Base-by-base conservation (phyloP, 352 stramenopile species). In the Phytophthora citrophthora region DNA sequence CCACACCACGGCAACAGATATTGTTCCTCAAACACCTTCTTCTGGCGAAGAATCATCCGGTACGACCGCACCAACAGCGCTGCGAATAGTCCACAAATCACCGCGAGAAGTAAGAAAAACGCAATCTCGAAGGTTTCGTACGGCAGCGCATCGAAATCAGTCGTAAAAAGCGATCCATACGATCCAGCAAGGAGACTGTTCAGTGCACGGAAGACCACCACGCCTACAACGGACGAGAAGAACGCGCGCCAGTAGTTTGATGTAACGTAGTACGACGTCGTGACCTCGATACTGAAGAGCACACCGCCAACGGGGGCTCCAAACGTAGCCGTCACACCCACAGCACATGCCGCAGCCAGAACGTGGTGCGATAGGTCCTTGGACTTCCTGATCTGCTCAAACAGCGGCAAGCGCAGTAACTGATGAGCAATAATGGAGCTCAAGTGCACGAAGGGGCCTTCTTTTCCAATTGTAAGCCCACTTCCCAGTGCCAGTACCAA, bases 201-300 rank as follows among this genome's bases (percentile, higher is more conserved):
- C 43, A 96, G 79, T 32, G 72, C 72, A 38, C 87, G 86, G 55
- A 96, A 96, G 20, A 96, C 82, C 9, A 97, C 78, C 29, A 92
- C 88, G 18, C 86, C 84, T 11, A 91, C 84, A 13, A 98, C 79
- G 9, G 90, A 94, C 23, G 83, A 89, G 60, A 97, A 93, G 74
- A 97, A 97, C 3, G 84, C 87, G n/a, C 86, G 81, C 79, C 89
- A 96, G 61, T 97, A 94, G 66, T 95, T 96, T 43, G 77, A 87
- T 38, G 86, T 91, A 58, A 94, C 81, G 77, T 97, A 97, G 67
- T 90, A 91, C 27, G 84, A 91, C 29, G 81, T 89, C 0, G 91
- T 97, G 50, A 95, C 87, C 54, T 93, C 85, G 31, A 93, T 90
- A 55, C 75, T 88, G 50, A 93, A 93, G 4, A 93, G 65, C 38